phyloP scores from a whole-genome alignment of 768 basidiomycete species.

The Pleurotus djamor region DNA sequence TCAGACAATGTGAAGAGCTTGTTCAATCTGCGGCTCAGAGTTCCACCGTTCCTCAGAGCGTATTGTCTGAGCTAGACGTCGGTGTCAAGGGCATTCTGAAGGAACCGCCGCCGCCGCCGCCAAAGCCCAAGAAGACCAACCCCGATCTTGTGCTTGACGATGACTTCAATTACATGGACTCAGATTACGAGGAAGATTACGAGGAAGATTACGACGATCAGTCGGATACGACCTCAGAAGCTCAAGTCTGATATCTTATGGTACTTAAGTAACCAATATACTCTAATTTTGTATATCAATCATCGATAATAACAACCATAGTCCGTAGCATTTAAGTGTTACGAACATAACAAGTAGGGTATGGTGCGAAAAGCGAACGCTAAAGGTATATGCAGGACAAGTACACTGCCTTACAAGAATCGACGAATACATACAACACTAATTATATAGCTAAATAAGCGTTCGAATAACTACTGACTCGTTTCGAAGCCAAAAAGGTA shows the following conservation, averaged over 20 bases:
- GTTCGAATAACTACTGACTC: slow-evolving; percentile 32
- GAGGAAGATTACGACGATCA: neutral
- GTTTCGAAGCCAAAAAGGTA: slow-evolving; percentile 46
- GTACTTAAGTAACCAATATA: too few relatives aligned
- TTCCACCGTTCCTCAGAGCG: slow-evolving; percentile 11
- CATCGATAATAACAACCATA: too few relatives aligned
- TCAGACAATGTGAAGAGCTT: slow-evolving; percentile 23
- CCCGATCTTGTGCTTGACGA: slow-evolving; percentile 17
- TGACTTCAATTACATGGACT: slow-evolving; percentile 4
- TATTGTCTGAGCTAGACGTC: slow-evolving; percentile 20
- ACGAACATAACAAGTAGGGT: neutral
- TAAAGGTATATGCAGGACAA: neutral
- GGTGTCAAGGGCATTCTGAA: slow-evolving; percentile 31
- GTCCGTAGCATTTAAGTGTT: neutral
- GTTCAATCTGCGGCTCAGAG: slow-evolving; percentile 18
- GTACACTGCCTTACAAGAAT: neutral
- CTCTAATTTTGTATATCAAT: too few relatives aligned
- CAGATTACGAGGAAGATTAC: neutral
- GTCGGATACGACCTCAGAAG: neutral
- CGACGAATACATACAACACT: neutral
- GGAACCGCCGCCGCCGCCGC: slow-evolving; percentile 8
- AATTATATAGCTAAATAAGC: neutral
- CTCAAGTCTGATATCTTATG: too few relatives aligned
- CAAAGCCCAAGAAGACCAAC: slow-evolving; percentile 11
- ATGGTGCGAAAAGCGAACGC: neutral